Evolutionary conservation across 2,329 filamentous ascomycete genomes (phyloP).

Genomic region (Laburnicola sp.): DNA sequence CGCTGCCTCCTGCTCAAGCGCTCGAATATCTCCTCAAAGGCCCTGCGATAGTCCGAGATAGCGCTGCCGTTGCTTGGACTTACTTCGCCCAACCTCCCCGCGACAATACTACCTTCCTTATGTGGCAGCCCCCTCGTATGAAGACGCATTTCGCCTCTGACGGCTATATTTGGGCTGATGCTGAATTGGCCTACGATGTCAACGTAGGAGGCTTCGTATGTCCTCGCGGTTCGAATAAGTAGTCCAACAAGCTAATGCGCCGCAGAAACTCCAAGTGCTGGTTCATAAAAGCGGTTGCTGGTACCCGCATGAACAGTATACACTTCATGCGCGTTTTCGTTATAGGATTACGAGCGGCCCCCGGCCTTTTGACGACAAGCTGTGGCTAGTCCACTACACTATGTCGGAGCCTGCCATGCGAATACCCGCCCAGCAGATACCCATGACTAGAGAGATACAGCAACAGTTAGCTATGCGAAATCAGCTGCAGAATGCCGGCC

Average conservation of each 20-base stretch:
- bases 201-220: constrained; percentile 70
- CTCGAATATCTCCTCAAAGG: constrained; percentile 82
- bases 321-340: constrained; percentile 77
- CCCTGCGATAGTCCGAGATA: constrained; percentile 80
- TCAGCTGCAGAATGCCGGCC: constrained; percentile 70
- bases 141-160: constrained; percentile 82
- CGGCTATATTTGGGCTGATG: constrained; percentile 87
- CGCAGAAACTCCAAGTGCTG: constrained; percentile 85
- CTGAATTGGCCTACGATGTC: constrained; percentile 75
- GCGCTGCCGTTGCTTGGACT: constrained; percentile 88
- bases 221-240: constrained; percentile 3
- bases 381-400: constrained; percentile 92
- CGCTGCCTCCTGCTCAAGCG: constrained; percentile 73
- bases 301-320: constrained; percentile 69
- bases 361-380: constrained; percentile 72
- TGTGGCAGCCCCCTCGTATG: constrained; percentile 78
- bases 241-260: constrained; percentile 16
- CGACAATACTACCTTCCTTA: constrained; percentile 80
- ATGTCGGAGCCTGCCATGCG: constrained; percentile 74
- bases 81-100: constrained; percentile 76
- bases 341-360: constrained; percentile 80
- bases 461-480: constrained; percentile 63
- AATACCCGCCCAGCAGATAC: constrained; percentile 69
- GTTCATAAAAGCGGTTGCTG: constrained; percentile 80
- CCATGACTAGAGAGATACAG: constrained; percentile 62